Conservation (phyloP, 352 stramenopile genomes). For the Globisporangium nagaii region DNA sequence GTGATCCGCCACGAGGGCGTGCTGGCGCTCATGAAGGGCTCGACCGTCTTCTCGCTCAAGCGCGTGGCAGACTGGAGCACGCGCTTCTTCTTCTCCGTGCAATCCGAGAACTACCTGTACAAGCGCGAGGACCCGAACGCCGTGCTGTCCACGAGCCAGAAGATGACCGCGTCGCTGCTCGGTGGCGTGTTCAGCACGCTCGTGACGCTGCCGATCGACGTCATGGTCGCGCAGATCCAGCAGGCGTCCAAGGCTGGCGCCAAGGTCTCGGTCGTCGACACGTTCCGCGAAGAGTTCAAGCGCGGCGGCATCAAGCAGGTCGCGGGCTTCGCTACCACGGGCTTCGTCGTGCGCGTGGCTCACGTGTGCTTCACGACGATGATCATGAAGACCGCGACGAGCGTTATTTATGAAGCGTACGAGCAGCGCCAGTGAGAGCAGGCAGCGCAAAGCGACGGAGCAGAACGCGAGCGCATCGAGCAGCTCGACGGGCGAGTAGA, state of each 20-base stretch:
- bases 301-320: constrained; percentile 76
- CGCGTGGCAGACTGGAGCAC: constrained; percentile 91
- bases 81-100: constrained; percentile 90
- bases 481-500: background rate
- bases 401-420: constrained; percentile 78
- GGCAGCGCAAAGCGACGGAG: background rate
- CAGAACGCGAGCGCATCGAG: background rate
- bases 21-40: constrained; percentile 89
- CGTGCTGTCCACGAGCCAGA: constrained; percentile 60
- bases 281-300: constrained; percentile 72
- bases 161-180: constrained; percentile 78
- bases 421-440: constrained; percentile 22
- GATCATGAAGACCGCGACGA: constrained; percentile 88
- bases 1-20: constrained; percentile 89
- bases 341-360: constrained; percentile 63
- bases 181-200: constrained; percentile 76
- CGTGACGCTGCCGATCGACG: constrained; percentile 89
- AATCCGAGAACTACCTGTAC: constrained; percentile 76
- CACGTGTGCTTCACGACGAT: constrained; percentile 89
- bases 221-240: constrained; percentile 92
- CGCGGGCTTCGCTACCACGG: constrained; percentile 73
- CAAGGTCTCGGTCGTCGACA: constrained; percentile 69
- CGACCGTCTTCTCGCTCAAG: constrained; percentile 89
- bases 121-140: constrained; percentile 57
- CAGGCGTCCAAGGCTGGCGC: constrained; percentile 84